Evolutionary conservation across 306 rosid species (phyloP).

Genomic region (Quillaja saponaria): DNA sequence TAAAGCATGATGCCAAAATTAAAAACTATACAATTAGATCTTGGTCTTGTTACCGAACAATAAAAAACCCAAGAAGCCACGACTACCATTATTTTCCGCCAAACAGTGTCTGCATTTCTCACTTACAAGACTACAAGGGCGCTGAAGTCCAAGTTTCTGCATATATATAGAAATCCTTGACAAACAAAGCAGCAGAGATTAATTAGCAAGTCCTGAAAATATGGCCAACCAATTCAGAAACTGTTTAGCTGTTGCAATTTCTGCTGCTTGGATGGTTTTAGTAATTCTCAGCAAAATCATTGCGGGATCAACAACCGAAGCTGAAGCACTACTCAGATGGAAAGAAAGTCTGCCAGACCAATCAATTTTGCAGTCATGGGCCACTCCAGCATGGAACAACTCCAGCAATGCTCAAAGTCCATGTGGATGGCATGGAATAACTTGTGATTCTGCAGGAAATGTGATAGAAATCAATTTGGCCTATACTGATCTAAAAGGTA

Average conservation of each 20-base stretch:
- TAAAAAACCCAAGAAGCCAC: too few species aligned
- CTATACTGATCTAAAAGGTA: constrained; percentile 47
- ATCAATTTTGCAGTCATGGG: constrained; percentile 47
- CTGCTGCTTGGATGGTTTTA: not conserved
- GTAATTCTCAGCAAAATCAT: constrained; percentile 8
- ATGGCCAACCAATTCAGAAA: too few species aligned
- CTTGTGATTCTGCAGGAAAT: constrained; percentile 40
- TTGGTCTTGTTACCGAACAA: too few species aligned
- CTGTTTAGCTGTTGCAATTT: not conserved
- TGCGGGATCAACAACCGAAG: constrained; percentile 32
- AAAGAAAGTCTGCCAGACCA: constrained; percentile 51
- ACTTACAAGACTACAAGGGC: too few species aligned
- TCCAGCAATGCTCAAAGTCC: constrained; percentile 32
- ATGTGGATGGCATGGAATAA: constrained; percentile 58
- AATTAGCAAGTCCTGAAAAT: too few species aligned
- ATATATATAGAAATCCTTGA: too few species aligned
- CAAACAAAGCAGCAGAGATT: too few species aligned
- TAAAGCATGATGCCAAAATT: too few species aligned
- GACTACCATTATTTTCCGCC: too few species aligned
- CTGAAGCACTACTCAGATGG: constrained; percentile 30
- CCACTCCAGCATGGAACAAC: constrained; percentile 1
- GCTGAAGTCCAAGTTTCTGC: too few species aligned
- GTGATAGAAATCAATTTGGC: constrained; percentile 44
- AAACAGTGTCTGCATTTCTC: too few species aligned
- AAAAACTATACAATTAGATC: too few species aligned